phyloP scores from a whole-genome alignment of 345 rosid species.

The Sisymbrium altissimum region DNA sequence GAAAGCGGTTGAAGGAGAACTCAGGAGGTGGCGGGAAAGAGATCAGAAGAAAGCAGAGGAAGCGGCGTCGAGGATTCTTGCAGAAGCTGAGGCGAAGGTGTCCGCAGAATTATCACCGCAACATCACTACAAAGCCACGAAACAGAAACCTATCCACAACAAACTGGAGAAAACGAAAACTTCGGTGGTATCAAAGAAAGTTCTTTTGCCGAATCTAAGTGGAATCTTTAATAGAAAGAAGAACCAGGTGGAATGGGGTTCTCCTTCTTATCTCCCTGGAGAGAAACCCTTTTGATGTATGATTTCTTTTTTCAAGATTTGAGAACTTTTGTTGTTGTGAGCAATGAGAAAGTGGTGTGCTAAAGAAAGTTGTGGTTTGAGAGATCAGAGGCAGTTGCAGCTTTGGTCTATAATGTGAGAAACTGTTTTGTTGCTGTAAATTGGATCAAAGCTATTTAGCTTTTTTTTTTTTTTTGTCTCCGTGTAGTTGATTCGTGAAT shows the following conservation, averaged over 20 bases:
- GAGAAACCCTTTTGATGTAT: constrained; percentile 53
- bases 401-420: constrained; percentile 14
- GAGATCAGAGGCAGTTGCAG: constrained; percentile 6
- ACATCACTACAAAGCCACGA: constrained; percentile 47
- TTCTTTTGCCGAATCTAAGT: constrained; percentile 55
- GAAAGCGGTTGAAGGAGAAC: constrained; percentile 92
- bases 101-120: constrained; percentile 66
- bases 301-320: constrained; percentile 27
- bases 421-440: constrained; percentile 31
- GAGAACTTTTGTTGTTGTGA: constrained; percentile 16
- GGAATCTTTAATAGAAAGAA: constrained; percentile 72
- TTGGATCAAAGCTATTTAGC: constrained; percentile 29
- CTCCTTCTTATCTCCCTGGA: constrained; percentile 75
- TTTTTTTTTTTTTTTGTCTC: background rate
- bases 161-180: constrained; percentile 64
- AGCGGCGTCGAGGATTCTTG: constrained; percentile 68
- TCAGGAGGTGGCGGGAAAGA: constrained; percentile 79
- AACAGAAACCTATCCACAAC: constrained; percentile 41
- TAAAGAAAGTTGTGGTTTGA: constrained; percentile 18
- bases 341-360: constrained; percentile 15
- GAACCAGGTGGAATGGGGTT: constrained; percentile 82
- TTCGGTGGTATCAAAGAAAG: constrained; percentile 57
- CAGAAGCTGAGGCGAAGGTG: constrained; percentile 53
- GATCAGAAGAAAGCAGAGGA: constrained; percentile 90
- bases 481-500: background rate